Percentiles rank a stretch among this genome's conserved stretches.
Conservation (phyloP, 257 asterid genomes). For the Buddleja alternifolia region DNA sequence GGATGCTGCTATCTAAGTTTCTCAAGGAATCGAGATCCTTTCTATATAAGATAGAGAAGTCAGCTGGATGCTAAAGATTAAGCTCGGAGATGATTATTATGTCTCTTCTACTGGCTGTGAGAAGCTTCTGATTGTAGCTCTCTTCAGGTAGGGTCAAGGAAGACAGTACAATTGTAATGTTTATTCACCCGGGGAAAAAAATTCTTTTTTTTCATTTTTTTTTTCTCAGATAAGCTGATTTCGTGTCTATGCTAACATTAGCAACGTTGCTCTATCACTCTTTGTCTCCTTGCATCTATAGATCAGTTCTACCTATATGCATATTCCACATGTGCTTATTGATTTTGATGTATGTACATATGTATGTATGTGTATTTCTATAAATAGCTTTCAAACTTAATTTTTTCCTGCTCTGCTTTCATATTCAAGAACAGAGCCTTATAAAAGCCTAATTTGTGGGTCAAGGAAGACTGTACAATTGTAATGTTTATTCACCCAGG, state of each 20-base stretch:
- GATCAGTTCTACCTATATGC: neutral
- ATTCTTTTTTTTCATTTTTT: neutral
- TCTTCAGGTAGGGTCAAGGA: slow-evolving; percentile 20
- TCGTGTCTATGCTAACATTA: slow-evolving; percentile 14
- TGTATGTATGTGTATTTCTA: neutral
- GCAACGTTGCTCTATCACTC: neutral
- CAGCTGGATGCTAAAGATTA: slow-evolving; percentile 26
- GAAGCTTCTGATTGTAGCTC: slow-evolving; percentile 17
- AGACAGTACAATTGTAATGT: neutral
- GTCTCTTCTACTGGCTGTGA: slow-evolving; percentile 16
- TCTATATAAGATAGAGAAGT: slow-evolving; percentile 8
- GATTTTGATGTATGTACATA: neutral
- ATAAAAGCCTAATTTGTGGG: neutral
- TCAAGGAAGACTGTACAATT: neutral
- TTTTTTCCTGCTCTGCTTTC: neutral
- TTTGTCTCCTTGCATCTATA: neutral
- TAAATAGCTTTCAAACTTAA: neutral
- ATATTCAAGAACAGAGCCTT: neutral
- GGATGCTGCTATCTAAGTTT: slow-evolving; percentile 36
- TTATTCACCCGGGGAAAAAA: neutral
- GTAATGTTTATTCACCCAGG: neutral
- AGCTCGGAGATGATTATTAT: slow-evolving; percentile 19
- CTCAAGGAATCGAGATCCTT: slow-evolving; percentile 1
- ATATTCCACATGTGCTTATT: neutral
- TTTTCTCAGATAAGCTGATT: neutral